Evolutionary conservation across 2,329 filamentous ascomycete species (phyloP), one percentile per base, ranked within the genome.

Genomic region (Xylariaceae sp.): DNA sequence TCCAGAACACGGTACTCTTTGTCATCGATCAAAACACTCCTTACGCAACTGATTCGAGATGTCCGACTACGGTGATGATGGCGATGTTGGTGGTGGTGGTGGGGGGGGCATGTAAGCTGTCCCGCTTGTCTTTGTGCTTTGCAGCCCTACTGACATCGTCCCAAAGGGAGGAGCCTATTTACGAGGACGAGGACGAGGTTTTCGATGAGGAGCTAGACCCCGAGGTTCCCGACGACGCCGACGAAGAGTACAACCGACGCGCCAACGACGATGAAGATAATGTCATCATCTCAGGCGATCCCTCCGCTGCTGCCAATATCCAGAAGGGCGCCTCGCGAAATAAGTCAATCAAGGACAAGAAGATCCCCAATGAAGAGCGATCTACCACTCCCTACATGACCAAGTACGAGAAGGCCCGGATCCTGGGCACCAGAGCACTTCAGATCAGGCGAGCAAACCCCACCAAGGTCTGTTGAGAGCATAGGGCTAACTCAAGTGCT

Each of bases 301-400:
- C 80, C 16, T 75, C 77, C 23, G 81, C 81, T 20, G 69, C 73
- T 1, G 80, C 80, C 25, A 77, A 76, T 62, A 70, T 70, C 45
- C 66, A 70, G 47, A 79, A 76, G 64, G 69, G 69, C 45, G 72
- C 67, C 57, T 44, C 49, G 5, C 40, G 40, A 37, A 75, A 79
- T 42, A 79, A 77, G 63, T 73, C 74, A 39, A 71, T 76, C 61
- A 83, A 82, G 63, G 80, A 91, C 70, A 96, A 94, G 79, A 94
- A 89, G 72, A 92, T 98, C 40, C 80, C 90, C 45, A 87, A 88
- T 56, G 87, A 91, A 55, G 81, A 95, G 70, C 83, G 93, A 59
- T 86, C 82, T 20, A 98, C 45, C 7, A 98, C 93, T 22, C 93
- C 92, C 2, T 98, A 96, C 72, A 95, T 98, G 92, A 98, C 93